Evolutionary conservation across 2,329 filamentous ascomycete genomes (phyloP).

Genomic region (Cercospora zeina): DNA sequence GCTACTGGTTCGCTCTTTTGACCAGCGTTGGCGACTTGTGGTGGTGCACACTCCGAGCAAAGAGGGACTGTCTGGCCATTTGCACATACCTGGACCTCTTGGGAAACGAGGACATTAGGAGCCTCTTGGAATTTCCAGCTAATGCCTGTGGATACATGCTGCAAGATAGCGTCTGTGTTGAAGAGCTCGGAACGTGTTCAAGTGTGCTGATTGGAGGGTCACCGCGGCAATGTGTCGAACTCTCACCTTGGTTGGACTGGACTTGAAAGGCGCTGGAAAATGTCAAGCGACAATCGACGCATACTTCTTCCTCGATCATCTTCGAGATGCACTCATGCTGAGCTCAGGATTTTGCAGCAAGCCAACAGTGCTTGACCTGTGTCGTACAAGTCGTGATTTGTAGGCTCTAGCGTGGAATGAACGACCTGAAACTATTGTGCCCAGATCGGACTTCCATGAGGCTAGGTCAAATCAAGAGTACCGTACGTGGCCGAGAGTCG

Average conservation of each 20-base stretch:
- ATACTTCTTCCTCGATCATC: background rate
- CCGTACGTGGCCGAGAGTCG: too few species aligned
- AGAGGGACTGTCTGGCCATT: constrained; percentile 21
- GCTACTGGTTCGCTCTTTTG: constrained; percentile 21
- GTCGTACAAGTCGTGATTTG: background rate
- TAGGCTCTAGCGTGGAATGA: background rate
- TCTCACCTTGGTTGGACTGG: background rate
- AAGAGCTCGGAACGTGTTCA: background rate
- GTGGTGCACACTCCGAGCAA: constrained; percentile 21
- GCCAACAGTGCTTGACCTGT: background rate
- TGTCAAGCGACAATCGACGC: too few species aligned
- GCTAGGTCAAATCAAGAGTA: too few species aligned
- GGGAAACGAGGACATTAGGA: background rate
- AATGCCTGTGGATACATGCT: constrained; percentile 14
- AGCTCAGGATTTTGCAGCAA: background rate
- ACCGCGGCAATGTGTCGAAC: background rate
- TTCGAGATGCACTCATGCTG: background rate
- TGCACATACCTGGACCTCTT: constrained; percentile 14
- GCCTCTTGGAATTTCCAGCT: constrained; percentile 14
- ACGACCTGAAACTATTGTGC: background rate
- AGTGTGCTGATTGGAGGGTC: background rate
- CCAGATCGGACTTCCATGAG: too few species aligned
- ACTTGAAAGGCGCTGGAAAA: background rate
- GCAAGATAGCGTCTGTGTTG: background rate
- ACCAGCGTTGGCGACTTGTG: constrained; percentile 20